Evolutionary conservation across 768 basidiomycete species (phyloP).

Genomic region (Calocybe gangraenosa): DNA sequence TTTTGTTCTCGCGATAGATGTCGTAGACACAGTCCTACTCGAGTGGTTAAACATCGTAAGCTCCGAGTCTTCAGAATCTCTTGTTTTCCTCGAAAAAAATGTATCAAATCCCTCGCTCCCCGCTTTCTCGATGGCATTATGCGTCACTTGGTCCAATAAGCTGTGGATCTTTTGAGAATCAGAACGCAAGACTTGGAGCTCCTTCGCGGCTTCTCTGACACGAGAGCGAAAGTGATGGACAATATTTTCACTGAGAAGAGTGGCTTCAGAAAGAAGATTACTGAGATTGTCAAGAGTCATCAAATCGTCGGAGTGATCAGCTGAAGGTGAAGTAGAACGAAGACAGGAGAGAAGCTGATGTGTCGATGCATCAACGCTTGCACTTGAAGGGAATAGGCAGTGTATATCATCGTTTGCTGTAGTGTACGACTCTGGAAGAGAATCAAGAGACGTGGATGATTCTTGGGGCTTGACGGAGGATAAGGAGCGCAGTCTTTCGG

Average conservation of each 20-base stretch:
- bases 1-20: conserved; percentile 12
- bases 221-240: conserved; percentile 50
- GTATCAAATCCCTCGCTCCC: conserved; percentile 29
- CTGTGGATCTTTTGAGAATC: conserved; percentile 39
- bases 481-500: conserved; percentile 40
- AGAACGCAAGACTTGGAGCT: conserved; percentile 43
- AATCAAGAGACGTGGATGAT: conserved; percentile 48
- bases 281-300: conserved; percentile 39
- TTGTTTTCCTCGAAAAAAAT: conserved; percentile 30
- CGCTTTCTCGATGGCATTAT: conserved; percentile 43
- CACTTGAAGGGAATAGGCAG: conserved; percentile 33
- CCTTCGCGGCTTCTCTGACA: conserved; percentile 45
- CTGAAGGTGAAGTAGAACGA: conserved; percentile 41
- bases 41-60: conserved; percentile 36
- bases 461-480: conserved; percentile 51
- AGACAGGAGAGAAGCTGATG: conserved; percentile 54
- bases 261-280: conserved; percentile 43
- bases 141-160: conserved; percentile 39
- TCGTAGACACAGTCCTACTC: conserved; percentile 13
- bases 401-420: conserved; percentile 24
- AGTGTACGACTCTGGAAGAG: conserved; percentile 34
- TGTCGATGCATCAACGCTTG: conserved; percentile 40
- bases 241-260: conserved; percentile 40
- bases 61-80: conserved; percentile 68
- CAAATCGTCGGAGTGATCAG: conserved; percentile 32